A percentile compares a stretch with the other conserved stretches of the same genome.
These are phyloP conservation scores for Aegilops sharonensis DNA, from an alignment of 176 grass and related monocot genomes.

Conservation along the genomic window DNA sequence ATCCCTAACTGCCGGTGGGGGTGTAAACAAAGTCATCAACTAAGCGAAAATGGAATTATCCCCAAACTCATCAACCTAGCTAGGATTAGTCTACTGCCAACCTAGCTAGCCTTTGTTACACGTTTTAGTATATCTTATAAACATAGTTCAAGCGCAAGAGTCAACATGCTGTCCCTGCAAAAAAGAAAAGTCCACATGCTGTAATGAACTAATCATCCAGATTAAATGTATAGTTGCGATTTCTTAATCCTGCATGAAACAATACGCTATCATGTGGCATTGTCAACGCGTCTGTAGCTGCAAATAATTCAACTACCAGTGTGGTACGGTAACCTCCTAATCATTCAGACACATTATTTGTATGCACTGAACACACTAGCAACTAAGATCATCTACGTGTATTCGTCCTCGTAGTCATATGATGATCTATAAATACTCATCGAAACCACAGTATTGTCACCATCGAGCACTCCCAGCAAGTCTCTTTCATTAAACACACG, in stretches of 20 bases:
- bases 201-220: too few species aligned
- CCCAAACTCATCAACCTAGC: not conserved
- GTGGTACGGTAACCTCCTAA: slow-evolving; percentile 7
- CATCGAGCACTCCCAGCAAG: not conserved
- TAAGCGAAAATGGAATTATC: not conserved
- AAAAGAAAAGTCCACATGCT: not conserved
- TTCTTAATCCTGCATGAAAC: not conserved
- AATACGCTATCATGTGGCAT: not conserved
- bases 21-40: not conserved
- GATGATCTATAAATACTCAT: slow-evolving; percentile 12
- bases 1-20: not conserved
- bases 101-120: too few species aligned
- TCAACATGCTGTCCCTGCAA: not conserved
- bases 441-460: not conserved
- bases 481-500: not conserved
- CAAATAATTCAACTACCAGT: not conserved
- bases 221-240: not conserved
- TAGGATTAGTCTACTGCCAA: too few species aligned
- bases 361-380: not conserved
- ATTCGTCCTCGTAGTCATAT: not conserved
- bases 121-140: too few species aligned
- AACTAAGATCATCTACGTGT: too few species aligned
- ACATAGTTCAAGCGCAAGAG: not conserved
- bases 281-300: not conserved
- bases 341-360: not conserved